phyloP scores from a whole-genome alignment of 2,329 filamentous ascomycete genomes.

The Clathrospora elynae region DNA sequence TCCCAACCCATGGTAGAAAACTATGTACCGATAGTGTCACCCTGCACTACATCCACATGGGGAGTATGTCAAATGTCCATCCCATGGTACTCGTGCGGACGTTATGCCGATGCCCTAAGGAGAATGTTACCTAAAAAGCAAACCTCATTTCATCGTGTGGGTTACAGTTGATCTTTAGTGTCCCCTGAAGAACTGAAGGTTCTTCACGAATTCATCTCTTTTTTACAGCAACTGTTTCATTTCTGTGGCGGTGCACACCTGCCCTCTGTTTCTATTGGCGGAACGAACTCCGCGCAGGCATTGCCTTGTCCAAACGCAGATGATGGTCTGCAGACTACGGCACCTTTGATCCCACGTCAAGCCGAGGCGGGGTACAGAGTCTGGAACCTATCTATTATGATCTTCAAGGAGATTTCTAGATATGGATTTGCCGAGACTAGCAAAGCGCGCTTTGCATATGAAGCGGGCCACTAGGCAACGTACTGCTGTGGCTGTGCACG shows the following conservation, averaged over 20 bases:
- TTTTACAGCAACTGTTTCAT: conserved; percentile 5
- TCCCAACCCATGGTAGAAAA: conserved; percentile 8
- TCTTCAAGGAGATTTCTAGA: background rate
- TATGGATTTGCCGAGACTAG: conserved; percentile 1
- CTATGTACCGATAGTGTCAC: background rate
- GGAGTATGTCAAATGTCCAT: too few relatives aligned
- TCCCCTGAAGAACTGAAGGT: too few relatives aligned
- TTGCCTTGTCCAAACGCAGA: conserved; percentile 1
- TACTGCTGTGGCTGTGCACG: conserved; percentile 13
- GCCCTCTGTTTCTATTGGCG: too few relatives aligned
- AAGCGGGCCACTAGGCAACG: conserved; percentile 6
- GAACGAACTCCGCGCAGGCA: too few relatives aligned
- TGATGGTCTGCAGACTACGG: conserved; percentile 14
- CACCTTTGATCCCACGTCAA: conserved; percentile 1
- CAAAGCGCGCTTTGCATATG: conserved; percentile 1
- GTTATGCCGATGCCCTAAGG: too few relatives aligned
- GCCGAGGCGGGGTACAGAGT: conserved; percentile 7
- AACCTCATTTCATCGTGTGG: too few relatives aligned
- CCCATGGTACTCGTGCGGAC: too few relatives aligned
- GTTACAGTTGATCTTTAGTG: too few relatives aligned
- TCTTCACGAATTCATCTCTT: too few relatives aligned
- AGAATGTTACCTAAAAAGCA: too few relatives aligned
- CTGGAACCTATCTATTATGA: conserved; percentile 1
- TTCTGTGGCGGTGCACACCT: conserved; percentile 4
- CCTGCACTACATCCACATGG: background rate